Base-by-base conservation (phyloP, 345 rosid genomes). In the Adansonia digitata region DNA sequence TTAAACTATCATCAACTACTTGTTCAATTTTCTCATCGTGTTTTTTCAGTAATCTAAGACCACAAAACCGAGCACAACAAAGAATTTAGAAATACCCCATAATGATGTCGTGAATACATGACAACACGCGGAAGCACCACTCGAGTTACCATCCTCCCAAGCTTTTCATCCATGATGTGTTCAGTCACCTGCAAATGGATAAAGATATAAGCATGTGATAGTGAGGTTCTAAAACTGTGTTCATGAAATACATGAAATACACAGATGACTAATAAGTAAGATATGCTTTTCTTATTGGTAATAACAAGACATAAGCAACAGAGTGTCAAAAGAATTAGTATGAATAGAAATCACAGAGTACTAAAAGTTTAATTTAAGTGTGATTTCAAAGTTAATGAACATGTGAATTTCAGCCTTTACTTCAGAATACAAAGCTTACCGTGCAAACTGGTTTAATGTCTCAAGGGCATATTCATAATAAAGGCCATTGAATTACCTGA, bases 91-190 rank as follows among this genome's bases (percentile, higher is more conserved):
- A 77, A 85, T 83, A 90, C 99, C 92, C 98, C 98, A 75, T 91
- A 96, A 81, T 96, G 99, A 87, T 89, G 85, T 59, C 99, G 88
- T 6, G 98, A 89, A 84, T 92, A 92, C 98, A 96, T 93, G 81
- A 96, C 87, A 72, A 96, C 99, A 71, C 85, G 91, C 53, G 99
- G 99, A 85, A 96, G 98, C 83, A 96, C 92, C 59, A 96, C 97
- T 5, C 98, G 97, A 20, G 92, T 93, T 62, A 93, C 98, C 85
- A 84, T 78, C 75, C 99, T 86, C 76, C 99, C 97, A 61, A 96
- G 94, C 76, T 87, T 96, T 80, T 91, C 97, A 82, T 93, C 98
- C 97, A 96, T 84, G 52, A 70, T 83, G 78, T 90, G 98, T 80
- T 86, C 91, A 27, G 93, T 89, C 55, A 96, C 99, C 99, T 95